phyloP scores from a whole-genome alignment of 2,329 filamentous ascomycete genomes.

The Cladosporium velox region DNA sequence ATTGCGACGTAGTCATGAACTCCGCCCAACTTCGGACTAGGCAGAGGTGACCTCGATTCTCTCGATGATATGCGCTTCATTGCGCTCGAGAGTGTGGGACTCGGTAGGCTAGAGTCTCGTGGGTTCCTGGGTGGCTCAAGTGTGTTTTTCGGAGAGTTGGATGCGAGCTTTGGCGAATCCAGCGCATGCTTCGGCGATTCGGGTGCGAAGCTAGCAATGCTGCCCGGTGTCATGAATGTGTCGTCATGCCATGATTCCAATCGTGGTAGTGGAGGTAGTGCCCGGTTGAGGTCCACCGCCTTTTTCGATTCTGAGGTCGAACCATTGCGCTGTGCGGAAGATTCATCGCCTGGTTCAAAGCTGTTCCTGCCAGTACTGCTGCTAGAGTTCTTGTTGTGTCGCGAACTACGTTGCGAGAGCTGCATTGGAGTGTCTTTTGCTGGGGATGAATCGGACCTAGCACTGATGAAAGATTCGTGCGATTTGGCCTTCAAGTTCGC shows the following conservation, averaged over 20 bases:
- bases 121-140: background rate
- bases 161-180: constrained; percentile 3
- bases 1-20: constrained; percentile 18
- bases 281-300: constrained; percentile 48
- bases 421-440: constrained; percentile 22
- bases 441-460: constrained; percentile 24
- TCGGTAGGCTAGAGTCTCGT: constrained; percentile 26
- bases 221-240: constrained; percentile 16
- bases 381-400: constrained; percentile 22
- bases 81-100: constrained; percentile 20
- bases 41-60: constrained; percentile 21
- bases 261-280: constrained; percentile 50
- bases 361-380: constrained; percentile 23
- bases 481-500: constrained; percentile 30
- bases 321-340: constrained; percentile 18
- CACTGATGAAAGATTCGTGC: constrained; percentile 30
- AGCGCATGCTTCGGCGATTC: background rate
- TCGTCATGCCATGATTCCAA: constrained; percentile 43
- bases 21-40: constrained; percentile 4
- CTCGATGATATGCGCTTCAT: constrained; percentile 9
- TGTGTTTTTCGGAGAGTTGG: constrained; percentile 12
- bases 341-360: constrained; percentile 21
- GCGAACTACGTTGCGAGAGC: constrained; percentile 12
- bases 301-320: constrained; percentile 9
- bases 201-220: background rate